phyloP scores from a whole-genome alignment of 2,329 filamentous ascomycete species.

The Ascosphaera apis region DNA sequence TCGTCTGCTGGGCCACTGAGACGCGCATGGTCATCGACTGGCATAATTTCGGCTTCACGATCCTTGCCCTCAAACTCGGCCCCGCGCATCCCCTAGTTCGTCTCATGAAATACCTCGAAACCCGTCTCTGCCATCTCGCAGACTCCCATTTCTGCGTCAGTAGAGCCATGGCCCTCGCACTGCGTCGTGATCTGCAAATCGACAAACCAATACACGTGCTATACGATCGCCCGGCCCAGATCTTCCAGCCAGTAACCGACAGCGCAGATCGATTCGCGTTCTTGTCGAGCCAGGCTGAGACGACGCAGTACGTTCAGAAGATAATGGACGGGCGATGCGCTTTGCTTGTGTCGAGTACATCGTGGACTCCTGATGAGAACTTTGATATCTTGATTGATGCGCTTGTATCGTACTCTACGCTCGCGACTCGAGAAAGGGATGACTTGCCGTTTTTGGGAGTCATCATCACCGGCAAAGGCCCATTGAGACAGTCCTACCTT shows the following conservation, averaged over 20 bases:
- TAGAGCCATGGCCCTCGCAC: constrained; percentile 58
- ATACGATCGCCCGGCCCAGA: constrained; percentile 64
- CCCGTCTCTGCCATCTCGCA: constrained; percentile 41
- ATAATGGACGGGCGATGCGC: constrained; percentile 36
- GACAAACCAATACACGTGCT: constrained; percentile 43
- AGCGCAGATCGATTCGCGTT: constrained; percentile 31
- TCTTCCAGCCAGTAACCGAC: constrained; percentile 49
- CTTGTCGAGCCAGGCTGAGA: constrained; percentile 41
- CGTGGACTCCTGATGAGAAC: constrained; percentile 94
- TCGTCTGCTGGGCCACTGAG: constrained; percentile 53
- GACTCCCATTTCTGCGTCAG: constrained; percentile 70
- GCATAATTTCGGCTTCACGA: constrained; percentile 97
- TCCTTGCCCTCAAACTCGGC: constrained; percentile 48
- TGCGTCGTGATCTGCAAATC: constrained; percentile 44
- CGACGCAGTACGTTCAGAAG: constrained; percentile 32
- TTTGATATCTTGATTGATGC: constrained; percentile 73
- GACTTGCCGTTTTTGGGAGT: constrained; percentile 47
- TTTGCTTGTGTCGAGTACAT: constrained; percentile 77
- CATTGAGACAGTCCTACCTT: constrained; percentile 56
- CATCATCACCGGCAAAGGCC: constrained; percentile 87
- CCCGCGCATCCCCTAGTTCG: constrained; percentile 48
- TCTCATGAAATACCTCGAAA: constrained; percentile 58
- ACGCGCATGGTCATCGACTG: constrained; percentile 79
- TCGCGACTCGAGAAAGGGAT: constrained; percentile 20
- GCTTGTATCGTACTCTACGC: constrained; percentile 46